Base-by-base conservation (phyloP, 2,329 filamentous ascomycete genomes). In the Chalara sp. region DNA sequence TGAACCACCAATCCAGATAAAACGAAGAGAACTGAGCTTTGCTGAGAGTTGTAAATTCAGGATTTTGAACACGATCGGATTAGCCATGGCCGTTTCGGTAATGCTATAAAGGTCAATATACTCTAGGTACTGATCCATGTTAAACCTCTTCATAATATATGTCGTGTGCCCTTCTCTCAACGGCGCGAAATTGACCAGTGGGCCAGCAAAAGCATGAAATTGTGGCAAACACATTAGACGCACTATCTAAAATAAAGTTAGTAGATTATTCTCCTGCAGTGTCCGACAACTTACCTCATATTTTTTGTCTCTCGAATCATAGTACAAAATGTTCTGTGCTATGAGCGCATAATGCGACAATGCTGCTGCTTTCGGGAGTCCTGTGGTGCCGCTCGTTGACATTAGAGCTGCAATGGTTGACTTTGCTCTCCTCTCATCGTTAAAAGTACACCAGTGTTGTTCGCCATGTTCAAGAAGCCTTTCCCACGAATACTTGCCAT, bases 61-160 rank as follows among this genome's bases (percentile, higher is more conserved):
- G 59, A 95, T 72, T 29, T 79, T 72, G 7, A 91, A 78, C 0
- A 89, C 71, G 51, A 95, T 83, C 0, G 89, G 87, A 5, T 89
- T 89, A 3, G 91, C 89, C 3, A 83, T 70, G 6, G 75, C 71
- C 35, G 90, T 69, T 52, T 75, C 72, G 5, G 84, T 86, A 61
- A 95, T 83, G 41, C 78, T 76, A 68, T 80, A 88, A 47, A 73
- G 77, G 63, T 88, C 73, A 13, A 89, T 76, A 61, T 84, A 76
- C 47, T 78, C 72, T 33, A 95, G 74, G 74, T 90, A 82, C 63
- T 81, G 76, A 50, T 81, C 61, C 51, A 93, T 87, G 63, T 92
- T 83, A 66, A 91, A 95, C 45, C 79, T 77, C 4, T 79, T 70
- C 87, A 95, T 91, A 51, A 93, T 73, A 8, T 35, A 42, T 46